Evolutionary conservation across 805 yeast genomes (phyloP).

Genomic region (Maudiozyma pseudohumilis): DNA sequence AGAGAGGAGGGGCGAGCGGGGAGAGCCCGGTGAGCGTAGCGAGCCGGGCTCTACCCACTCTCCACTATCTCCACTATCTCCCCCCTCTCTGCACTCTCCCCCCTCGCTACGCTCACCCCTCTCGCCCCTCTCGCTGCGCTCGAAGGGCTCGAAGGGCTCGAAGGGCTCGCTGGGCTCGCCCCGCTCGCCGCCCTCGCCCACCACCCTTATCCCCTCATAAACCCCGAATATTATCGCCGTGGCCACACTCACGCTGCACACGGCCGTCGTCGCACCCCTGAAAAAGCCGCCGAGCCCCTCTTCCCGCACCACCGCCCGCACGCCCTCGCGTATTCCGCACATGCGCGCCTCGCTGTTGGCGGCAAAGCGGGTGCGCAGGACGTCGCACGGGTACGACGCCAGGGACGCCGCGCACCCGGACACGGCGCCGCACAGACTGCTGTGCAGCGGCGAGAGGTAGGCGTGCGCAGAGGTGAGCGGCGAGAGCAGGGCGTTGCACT

Average conservation of each 20-base stretch:
- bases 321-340: slow-evolving; percentile 17
- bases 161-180: no score
- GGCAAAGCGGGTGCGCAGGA: slow-evolving; percentile 78
- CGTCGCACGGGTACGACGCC: slow-evolving; percentile 79
- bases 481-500: slow-evolving; percentile 35
- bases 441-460: slow-evolving; percentile 28
- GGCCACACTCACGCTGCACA: slow-evolving; percentile 56
- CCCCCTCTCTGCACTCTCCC: no score
- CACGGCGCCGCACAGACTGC: slow-evolving; percentile 55
- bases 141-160: no score
- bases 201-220: slow-evolving; percentile 38
- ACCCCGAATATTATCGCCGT: slow-evolving; percentile 70
- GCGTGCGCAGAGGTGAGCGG: slow-evolving; percentile 10
- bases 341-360: slow-evolving; percentile 38
- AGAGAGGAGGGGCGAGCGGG: slow-evolving; percentile 16
- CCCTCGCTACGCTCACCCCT: no score
- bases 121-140: no score
- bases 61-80: no score
- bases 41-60: no score
- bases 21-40: background rate
- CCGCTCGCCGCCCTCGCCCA: no score
- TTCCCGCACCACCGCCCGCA: slow-evolving; percentile 25
- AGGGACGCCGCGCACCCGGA: slow-evolving; percentile 71
- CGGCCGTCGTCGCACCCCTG: slow-evolving; percentile 39
- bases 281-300: slow-evolving; percentile 42